Base-by-base conservation (phyloP, 306 rosid species). In the Malus sieversii region DNA sequence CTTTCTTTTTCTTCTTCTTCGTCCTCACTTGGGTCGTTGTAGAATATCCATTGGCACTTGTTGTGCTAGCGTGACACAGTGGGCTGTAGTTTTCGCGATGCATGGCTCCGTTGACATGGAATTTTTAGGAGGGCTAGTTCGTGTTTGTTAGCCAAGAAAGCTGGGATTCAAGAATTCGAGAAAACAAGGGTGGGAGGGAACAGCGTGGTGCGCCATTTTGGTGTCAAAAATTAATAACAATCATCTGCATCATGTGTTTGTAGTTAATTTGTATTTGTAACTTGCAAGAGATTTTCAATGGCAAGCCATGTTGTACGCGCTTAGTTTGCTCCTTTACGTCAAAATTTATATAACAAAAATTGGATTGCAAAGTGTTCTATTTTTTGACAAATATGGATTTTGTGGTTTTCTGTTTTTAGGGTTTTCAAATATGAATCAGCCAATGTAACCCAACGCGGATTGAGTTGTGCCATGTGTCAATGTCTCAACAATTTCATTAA, bases 121-220 rank as follows among this genome's bases (percentile, higher is more conserved):
- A 12, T 35, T 14, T 16, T 6, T 22, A 19, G 30, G 27, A 30
- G 25, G 61, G 57, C 6, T 20, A n/a, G 32, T 14, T 42, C 10
- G 40, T 72, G 73, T 63, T 51, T 72, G 68, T 48, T 18, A 6
- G 30, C 42, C 60, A 55, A 78, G 77, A 78, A 74, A 67, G 45
- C 55, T 38, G 75, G 71, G 32, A 59, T 22, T 32, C 16, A 15
- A n/a, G 58, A 73, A 66, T 73, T 70, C 38, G 73, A 48, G 75
- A 61, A 35, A 74, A 7, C 59, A 4, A 48, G 53, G 52, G 53
- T 61, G 44, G 8, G 11, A 35, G 19, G 38, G 12, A 65, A 65
- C 27, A 19, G 57, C 7, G 42, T 53, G 60, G 65, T 19, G 55
- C 60, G 19, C 10, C 66, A 40, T 59, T 57, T 61, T 48, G 53